Conservation (phyloP, 805 yeast species). For the Yamadazyma tumulicola region DNA sequence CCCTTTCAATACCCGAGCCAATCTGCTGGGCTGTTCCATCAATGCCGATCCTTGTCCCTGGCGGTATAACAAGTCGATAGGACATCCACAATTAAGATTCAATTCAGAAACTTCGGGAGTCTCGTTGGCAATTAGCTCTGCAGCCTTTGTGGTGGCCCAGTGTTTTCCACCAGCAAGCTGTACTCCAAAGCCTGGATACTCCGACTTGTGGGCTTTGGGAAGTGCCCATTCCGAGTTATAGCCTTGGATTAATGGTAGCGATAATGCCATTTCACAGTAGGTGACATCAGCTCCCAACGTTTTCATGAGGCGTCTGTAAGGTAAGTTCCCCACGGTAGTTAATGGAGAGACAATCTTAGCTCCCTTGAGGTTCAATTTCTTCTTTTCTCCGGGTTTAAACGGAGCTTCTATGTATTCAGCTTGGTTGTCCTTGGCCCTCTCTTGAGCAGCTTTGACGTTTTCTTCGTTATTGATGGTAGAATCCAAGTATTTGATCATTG, state of each 20-base stretch:
- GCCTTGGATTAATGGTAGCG: constrained; percentile 84
- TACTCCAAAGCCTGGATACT: constrained; percentile 86
- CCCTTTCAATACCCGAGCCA: constrained; percentile 74
- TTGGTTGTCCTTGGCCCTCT: constrained; percentile 31
- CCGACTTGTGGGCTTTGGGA: constrained; percentile 80
- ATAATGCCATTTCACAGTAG: constrained; percentile 91
- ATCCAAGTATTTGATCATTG: constrained; percentile 62
- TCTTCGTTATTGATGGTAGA: constrained; percentile 46
- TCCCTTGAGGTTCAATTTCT: constrained; percentile 56
- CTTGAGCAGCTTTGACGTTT: constrained; percentile 28
- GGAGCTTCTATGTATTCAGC: constrained; percentile 72
- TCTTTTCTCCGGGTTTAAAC: constrained; percentile 78
- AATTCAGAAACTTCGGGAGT: constrained; percentile 70
- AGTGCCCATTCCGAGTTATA: constrained; percentile 96
- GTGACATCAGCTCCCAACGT: constrained; percentile 89
- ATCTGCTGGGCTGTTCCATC: constrained; percentile 81
- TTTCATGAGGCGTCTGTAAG: constrained; percentile 90
- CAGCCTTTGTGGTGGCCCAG: constrained; percentile 91
- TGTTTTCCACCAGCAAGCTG: constrained; percentile 90
- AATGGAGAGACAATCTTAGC: constrained; percentile 92
- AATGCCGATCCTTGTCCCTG: constrained; percentile 96
- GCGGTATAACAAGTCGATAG: constrained; percentile 88
- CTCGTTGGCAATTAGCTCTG: constrained; percentile 67
- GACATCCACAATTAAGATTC: constrained; percentile 95
- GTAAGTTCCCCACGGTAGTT: constrained; percentile 96